Base-by-base conservation (phyloP, 164 flowering plant species). In the Macadamia integrifolia region DNA sequence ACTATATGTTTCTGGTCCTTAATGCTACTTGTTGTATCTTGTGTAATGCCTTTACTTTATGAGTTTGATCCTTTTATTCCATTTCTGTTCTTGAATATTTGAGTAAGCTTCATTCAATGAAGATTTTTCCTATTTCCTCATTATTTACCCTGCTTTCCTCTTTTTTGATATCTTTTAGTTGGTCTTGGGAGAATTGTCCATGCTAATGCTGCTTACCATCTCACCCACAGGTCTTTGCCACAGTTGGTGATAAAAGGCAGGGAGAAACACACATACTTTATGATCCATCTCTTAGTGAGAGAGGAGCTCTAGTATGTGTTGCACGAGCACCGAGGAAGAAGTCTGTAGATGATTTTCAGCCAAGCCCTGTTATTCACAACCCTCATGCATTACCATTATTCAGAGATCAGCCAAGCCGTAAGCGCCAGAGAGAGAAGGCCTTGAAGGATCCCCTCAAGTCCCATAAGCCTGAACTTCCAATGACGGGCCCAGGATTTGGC, bases 221-320 rank as follows among this genome's bases (percentile, higher is more conserved):
- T 7, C 48, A 60, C 66, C 56, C 67, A 57, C 62, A 91, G 99
- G 81, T 95, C 61, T 86, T 95, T 78, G 96, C 95, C 5, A 95
- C 98, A 50, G 65, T 76, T 64, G 98, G 98, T 18, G 90, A 92
- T 71, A 95, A 87, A 79, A 85, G 85, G 77, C 85, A 85, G 75
- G 99, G 99, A 58, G 97, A 88, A 75, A 92, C 97, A n/a, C 98
- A 92, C 68, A 53, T 92, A 60, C 81, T 95, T 11, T 95, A 95
- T 69, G 99, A 95, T 78, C 98, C 98, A 48, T 82, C 88, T 65
- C 74, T 83, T 8, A 91, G 99, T 55, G 94, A 90, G 78, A 91
- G 92, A 83, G 98, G 99, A 67, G 97, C 99, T 65, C 93, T 92
- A 62, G 98, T 88, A 6, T 92, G 98, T 81, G 97, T 95, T 72